Evolutionary conservation across 208 protist species (phyloP).

Genomic region (Baffinella frigidus): DNA sequence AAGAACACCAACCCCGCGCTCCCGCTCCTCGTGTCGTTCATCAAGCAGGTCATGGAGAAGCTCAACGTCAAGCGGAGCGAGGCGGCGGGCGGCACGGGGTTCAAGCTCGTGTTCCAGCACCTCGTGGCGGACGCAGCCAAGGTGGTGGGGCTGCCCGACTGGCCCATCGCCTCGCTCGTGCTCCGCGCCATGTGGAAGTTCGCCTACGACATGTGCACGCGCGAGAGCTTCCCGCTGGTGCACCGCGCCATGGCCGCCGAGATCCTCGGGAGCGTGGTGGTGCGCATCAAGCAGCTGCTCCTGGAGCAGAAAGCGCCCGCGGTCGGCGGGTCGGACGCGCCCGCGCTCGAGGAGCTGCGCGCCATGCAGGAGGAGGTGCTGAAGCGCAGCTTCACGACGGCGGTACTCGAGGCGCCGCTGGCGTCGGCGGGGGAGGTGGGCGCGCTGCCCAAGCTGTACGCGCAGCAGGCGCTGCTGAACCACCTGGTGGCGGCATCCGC

Average conservation of each 20-base stretch:
- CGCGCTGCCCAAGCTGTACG: background rate
- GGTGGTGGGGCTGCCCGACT: background rate
- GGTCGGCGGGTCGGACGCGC: background rate
- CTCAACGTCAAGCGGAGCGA: background rate
- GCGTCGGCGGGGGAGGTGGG: background rate
- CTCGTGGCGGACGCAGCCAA: background rate
- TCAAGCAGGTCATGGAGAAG: background rate
- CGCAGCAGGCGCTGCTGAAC: constrained; percentile 17
- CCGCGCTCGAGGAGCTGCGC: background rate
- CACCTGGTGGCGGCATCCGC: background rate
- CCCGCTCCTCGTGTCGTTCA: background rate
- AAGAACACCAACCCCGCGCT: background rate
- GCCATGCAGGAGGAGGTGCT: background rate
- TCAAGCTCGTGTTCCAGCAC: background rate
- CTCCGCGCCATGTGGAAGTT: background rate
- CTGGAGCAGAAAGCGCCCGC: background rate
- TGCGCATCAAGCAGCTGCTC: background rate
- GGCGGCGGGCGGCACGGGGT: background rate
- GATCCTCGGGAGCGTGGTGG: background rate
- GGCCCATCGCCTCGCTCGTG: background rate
- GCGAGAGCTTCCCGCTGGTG: background rate
- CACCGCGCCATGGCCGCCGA: background rate
- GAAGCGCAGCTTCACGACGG: background rate
- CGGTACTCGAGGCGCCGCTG: background rate
- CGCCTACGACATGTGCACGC: constrained; percentile 7